Evolutionary conservation across 1,284 basidiomycete species (phyloP), one percentile per base, ranked within the genome.

Genomic region (Tilletia caries): DNA sequence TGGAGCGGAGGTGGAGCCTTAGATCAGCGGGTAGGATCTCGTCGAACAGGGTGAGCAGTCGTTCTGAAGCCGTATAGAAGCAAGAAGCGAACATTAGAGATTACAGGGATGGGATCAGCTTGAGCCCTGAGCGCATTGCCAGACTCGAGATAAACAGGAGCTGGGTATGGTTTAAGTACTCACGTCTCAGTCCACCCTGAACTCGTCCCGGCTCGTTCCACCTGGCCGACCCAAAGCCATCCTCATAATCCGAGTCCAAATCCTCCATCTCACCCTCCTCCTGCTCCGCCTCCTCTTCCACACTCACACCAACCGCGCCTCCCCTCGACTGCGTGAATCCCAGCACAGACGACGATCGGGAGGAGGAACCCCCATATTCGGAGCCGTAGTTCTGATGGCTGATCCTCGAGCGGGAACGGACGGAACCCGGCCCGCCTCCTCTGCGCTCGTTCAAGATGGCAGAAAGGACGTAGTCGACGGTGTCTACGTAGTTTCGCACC

Each of bases 401-500:
- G 6, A 62, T 15, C 29, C 18, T 62, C 29, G 58, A 32, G 20
- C 58, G 27, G 12, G 58, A 37, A 3, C 58, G 27, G 29, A 15
- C 27, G 8, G 52, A 27, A 15, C 58, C 20, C 15, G 15, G 54
- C 23, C 20, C 27, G 41, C 34, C 29, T 18, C 52, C 23, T 54
- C 23, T 54, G n/a, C 52, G 52, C 52, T 43, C 64, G 41, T 37
- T 29, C 3, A 44, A 10, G 18, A 46, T 23, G 41, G 41, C 37
- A 43, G 43, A 65, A 3, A 65, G 41, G 3, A 65, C 64, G 27
- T 46, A 46, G 20, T 65, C 64, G 8, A 65, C 64, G 18, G 64
- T 65, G 23, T 65, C 64, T 15, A 65, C 25, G 29, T 65, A 65
- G 41, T 25, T 25, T 13, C 64, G 64, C 20, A 65, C 64, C 23